Evolutionary conservation across 805 yeast species (phyloP).

Genomic region (Scheffersomyces coipomensis): DNA sequence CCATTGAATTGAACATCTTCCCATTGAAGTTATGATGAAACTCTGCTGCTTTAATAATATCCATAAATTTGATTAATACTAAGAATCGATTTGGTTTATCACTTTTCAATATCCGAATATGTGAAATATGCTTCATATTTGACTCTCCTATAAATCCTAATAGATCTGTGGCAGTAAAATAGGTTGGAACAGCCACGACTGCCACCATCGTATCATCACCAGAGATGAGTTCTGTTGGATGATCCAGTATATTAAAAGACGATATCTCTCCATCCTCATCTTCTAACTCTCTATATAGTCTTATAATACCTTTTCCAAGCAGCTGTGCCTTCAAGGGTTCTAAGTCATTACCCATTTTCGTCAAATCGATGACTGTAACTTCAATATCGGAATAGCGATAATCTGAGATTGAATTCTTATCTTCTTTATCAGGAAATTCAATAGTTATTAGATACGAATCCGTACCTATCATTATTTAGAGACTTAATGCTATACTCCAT

Average conservation of each 20-base stretch:
- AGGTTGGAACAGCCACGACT: constrained; percentile 83
- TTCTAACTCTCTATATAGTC: constrained; percentile 59
- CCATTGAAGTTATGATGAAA: constrained; percentile 73
- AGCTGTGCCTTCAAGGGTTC: constrained; percentile 60
- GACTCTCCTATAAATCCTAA: constrained; percentile 76
- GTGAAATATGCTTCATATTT: constrained; percentile 55
- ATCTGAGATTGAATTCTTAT: constrained; percentile 15
- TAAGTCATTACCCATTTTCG: constrained; percentile 17
- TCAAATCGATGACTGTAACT: constrained; percentile 24
- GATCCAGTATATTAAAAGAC: background rate
- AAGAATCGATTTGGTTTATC: constrained; percentile 67
- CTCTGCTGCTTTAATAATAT: constrained; percentile 50
- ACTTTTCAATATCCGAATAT: constrained; percentile 70
- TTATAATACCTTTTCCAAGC: constrained; percentile 72
- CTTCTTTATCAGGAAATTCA: constrained; percentile 14
- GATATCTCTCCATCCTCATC: constrained; percentile 11
- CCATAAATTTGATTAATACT: constrained; percentile 73
- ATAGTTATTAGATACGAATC: constrained; percentile 38
- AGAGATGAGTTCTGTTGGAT: constrained; percentile 4
- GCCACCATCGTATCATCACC: constrained; percentile 71
- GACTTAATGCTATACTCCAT: background rate
- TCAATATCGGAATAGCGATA: constrained; percentile 30
- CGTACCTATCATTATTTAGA: constrained; percentile 36
- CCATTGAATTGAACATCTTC: constrained; percentile 77
- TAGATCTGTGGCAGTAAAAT: constrained; percentile 81